These are phyloP conservation scores for Zygoascus tannicola DNA, from an alignment of 805 yeast species.

Conservation along the genomic window DNA sequence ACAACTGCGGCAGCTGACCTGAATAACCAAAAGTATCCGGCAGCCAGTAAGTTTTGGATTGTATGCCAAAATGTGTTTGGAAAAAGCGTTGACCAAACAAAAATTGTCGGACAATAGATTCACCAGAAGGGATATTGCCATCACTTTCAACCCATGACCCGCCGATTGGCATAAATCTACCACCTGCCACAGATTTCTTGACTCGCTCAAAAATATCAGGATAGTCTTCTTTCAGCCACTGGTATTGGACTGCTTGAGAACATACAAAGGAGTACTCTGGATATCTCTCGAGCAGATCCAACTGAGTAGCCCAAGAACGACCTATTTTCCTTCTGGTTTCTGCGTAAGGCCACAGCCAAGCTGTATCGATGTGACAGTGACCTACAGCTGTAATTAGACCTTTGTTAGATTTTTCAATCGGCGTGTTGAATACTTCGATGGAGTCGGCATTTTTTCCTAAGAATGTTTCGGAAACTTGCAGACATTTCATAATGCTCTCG, in stretches of 20 bases:
- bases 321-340: conserved; percentile 87
- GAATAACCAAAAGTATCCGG: conserved; percentile 97
- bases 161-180: conserved; percentile 80
- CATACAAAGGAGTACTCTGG: conserved; percentile 92
- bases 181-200: conserved; percentile 47
- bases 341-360: conserved; percentile 99
- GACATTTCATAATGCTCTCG: conserved; percentile 47
- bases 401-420: too few relatives aligned
- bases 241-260: conserved; percentile 89
- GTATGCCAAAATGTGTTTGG: conserved; percentile 62
- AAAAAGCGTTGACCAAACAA: conserved; percentile 81
- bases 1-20: conserved; percentile 86
- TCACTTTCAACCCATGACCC: conserved; percentile 98
- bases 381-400: conserved; percentile 66
- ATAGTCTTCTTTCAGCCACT: conserved; percentile 80
- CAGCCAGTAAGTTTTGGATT: conserved; percentile 76
- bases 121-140: conserved; percentile 88
- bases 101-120: conserved; percentile 78
- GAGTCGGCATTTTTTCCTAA: conserved; percentile 59
- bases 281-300: conserved; percentile 68
- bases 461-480: conserved; percentile 50
- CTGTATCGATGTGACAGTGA: conserved; percentile 92
- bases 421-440: conserved; percentile 45
- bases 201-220: conserved; percentile 63
- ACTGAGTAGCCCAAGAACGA: conserved; percentile 88